Base-by-base conservation (phyloP, 805 yeast genomes). In the Ogataea saltuana region DNA sequence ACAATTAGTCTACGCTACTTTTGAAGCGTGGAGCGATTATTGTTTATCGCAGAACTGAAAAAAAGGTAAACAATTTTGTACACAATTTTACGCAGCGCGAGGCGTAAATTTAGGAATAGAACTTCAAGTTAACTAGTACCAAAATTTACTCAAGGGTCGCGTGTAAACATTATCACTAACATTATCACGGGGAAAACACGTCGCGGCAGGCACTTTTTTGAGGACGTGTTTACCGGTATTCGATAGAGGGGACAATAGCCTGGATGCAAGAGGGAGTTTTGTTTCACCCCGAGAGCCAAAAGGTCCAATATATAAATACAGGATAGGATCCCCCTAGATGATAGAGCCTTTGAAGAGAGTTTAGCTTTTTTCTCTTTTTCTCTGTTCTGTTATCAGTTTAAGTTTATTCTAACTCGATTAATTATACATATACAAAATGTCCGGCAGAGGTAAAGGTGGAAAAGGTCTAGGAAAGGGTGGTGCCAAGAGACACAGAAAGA, bases 381-480 rank as follows among this genome's bases (percentile, higher is more conserved):
- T 23, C 38, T 34, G 17, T 33, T 26, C 22, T 26, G 20, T 34
- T 42, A 31, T 32, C 22, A 39, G 33, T 38, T 28, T 35, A 42
- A 29, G 44, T 45, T 45, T 37, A 10, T 38, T 47, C 29, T 34
- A 34, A 33, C 37, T 22, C 16, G n/a, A 41, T 41, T 43, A 47
- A 50, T 48, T 49, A 54, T 51, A 57, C 45, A 55, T 59, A 54
- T 51, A 38, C 78, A 55, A 13, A 68, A 89, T 89, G 97, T 88
- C 97, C 71, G 97, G 98, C 73, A 90, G 97, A 83, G 99, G 99
- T 69, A 91, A 93, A 88, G 98, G 98, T 70, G 99, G 98, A 70
- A 93, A 93, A 87, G 99, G 99, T 78, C 82, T 93, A 65, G 99
- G 99, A 69, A 93, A 93, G 80, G 98, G 97, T 78, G 99, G 99